Conservation (phyloP, 2,329 filamentous ascomycete species). For the Hypoxylon sp. region DNA sequence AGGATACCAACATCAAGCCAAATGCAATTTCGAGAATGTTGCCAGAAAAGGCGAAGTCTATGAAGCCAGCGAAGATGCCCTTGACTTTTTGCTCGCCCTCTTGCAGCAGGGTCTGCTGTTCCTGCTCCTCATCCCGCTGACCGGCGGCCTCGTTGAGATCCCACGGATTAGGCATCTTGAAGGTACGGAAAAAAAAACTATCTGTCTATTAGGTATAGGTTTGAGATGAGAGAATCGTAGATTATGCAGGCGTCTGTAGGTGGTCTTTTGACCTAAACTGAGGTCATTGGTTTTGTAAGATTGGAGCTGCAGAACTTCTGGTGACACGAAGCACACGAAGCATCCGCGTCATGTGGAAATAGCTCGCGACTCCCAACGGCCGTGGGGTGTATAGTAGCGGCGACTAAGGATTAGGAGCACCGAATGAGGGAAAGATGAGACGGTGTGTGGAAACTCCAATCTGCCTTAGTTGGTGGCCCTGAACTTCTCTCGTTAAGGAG, state of each 20-base stretch:
- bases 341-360: slow-evolving; percentile 17
- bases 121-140: slow-evolving; percentile 50
- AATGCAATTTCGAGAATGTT: slow-evolving; percentile 82
- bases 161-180: slow-evolving; percentile 27
- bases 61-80: slow-evolving; percentile 71
- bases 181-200: neutral
- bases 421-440: slow-evolving; percentile 4
- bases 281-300: slow-evolving; percentile 2
- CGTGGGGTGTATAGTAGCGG: slow-evolving; percentile 16
- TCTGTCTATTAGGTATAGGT: neutral
- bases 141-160: slow-evolving; percentile 21
- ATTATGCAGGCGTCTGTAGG: neutral
- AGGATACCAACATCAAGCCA: slow-evolving; percentile 73
- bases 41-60: slow-evolving; percentile 79
- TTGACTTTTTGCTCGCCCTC: slow-evolving; percentile 61
- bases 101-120: slow-evolving; percentile 60
- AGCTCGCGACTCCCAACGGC: neutral
- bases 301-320: neutral
- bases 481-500: neutral
- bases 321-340: slow-evolving; percentile 13
- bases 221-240: neutral
- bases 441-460: neutral
- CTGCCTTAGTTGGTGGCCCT: neutral
- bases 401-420: slow-evolving; percentile 8
- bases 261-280: neutral